Evolutionary conservation across 768 basidiomycete genomes (phyloP), one percentile per base, ranked within the genome.

Genomic region (Kwoniella dendrophila): DNA sequence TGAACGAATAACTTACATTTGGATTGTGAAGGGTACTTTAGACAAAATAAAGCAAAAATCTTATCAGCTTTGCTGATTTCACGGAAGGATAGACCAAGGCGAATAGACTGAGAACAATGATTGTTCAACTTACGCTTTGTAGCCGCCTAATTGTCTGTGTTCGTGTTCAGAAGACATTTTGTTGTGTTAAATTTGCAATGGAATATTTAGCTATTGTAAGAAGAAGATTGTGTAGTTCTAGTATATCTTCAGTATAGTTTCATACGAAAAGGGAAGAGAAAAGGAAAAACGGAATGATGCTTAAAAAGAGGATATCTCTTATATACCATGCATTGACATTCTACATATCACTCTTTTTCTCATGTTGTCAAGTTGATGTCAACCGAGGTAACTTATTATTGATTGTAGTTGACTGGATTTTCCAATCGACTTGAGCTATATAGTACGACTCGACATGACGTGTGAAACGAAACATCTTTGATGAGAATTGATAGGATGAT

Each of bases 21-120:
- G 62, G 62, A 47, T 71, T 71, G 34, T 63, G 62, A 11, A 71
- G 47, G 7, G 69, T 66, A 10, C 68, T 69, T 29, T 41, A 10
- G 11, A 32, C 12, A 33, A 11, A 33, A 38, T 43, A 1, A 32
- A 4, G n/a, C n/a, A n/a, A n/a, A n/a, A n/a, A n/a, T n/a, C n/a
- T n/a, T 38, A 10, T 54, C 56, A 58, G 56, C 50, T n/a, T n/a
- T n/a, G n/a, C n/a, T n/a, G n/a, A n/a, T n/a, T n/a, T n/a, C n/a
- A 34, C 14, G 24, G 11, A 18, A 24, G n/a, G 24, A 18, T 14
- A n/a, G 27, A 44, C 11, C 45, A 32, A 33, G 14, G 12, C n/a
- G 49, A 34, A 29, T 3, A 30, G 4, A 20, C 14, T 12, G 24
- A 41, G 41, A 40, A 12, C 5, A 8, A 38, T 40, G n/a, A n/a